Conservation (phyloP, 2,329 filamentous ascomycete species). For the Botrytis medusae region DNA sequence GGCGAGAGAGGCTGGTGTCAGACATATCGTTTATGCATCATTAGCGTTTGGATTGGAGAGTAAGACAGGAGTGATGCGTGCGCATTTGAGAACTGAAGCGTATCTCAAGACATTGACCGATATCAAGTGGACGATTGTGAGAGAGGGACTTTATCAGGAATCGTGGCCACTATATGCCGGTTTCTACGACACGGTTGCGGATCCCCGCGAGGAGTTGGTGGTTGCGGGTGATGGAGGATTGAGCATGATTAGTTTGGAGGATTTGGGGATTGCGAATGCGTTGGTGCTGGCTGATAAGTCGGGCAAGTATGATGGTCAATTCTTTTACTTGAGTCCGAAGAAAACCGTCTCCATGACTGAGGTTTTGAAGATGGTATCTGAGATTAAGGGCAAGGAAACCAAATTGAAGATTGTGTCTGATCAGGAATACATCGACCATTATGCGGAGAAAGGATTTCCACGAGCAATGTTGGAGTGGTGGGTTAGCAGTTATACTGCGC, state of each 20-base stretch:
- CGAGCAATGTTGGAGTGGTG: conserved; percentile 16
- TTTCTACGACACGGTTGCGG: conserved; percentile 26
- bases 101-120: conserved; percentile 26
- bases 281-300: conserved; percentile 27
- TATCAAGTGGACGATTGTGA: conserved; percentile 31
- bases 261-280: conserved; percentile 32
- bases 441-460: not conserved
- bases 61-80: conserved; percentile 30
- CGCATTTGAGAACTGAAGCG: conserved; percentile 29
- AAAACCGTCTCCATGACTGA: not conserved
- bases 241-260: conserved; percentile 33
- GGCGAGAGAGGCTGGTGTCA: conserved; percentile 38
- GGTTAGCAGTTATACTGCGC: not conserved
- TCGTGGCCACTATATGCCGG: conserved; percentile 36
- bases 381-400: not conserved
- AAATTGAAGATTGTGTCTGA: not conserved
- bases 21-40: conserved; percentile 41
- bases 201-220: conserved; percentile 31
- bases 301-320: conserved; percentile 10
- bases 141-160: conserved; percentile 36
- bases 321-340: conserved; percentile 5
- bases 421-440: not conserved
- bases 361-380: not conserved
- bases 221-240: conserved; percentile 34
- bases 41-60: conserved; percentile 31